phyloP scores from a whole-genome alignment of 2,329 filamentous ascomycete species.

The Zymoseptoria tritici region DNA sequence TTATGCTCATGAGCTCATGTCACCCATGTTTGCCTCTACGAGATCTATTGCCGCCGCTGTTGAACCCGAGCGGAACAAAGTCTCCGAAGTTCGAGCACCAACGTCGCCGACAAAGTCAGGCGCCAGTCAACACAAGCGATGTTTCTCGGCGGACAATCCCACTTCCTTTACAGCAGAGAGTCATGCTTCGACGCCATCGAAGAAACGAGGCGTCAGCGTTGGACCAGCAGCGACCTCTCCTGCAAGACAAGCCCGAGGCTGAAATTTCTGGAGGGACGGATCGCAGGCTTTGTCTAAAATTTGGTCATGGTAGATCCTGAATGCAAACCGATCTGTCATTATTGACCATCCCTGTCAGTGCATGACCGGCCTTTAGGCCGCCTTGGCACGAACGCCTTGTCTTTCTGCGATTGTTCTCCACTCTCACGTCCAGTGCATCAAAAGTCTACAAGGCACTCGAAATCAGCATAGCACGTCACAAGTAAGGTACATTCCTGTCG shows the following conservation, averaged over 20 bases:
- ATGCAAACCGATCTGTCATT: not conserved
- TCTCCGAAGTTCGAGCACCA: conserved; percentile 11
- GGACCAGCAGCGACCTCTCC: conserved; percentile 9
- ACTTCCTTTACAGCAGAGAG: conserved; percentile 15
- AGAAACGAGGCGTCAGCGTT: conserved; percentile 17
- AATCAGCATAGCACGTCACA: not conserved
- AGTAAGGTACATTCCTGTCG: not conserved
- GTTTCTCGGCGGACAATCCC: conserved; percentile 25
- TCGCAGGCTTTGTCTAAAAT: conserved; percentile 1
- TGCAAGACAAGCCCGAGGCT: not conserved
- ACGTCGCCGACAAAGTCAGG: conserved; percentile 10
- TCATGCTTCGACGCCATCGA: conserved; percentile 6
- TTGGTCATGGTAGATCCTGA: not conserved
- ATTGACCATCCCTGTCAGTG: not conserved
- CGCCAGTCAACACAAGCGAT: conserved; percentile 17
- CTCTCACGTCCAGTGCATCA: no score
- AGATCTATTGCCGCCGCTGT: not conserved
- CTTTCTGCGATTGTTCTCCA: not conserved
- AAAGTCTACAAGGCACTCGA: not conserved
- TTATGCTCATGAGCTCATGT: conserved; percentile 20
- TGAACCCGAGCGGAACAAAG: conserved; percentile 8
- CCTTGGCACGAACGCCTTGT: not conserved
- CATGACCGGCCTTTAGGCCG: not conserved
- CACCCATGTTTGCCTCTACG: conserved; percentile 3
- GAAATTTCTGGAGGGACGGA: conserved; percentile 6